Evolutionary conservation across 1,139 yeast species (phyloP).

Genomic region (Pichia sp.): DNA sequence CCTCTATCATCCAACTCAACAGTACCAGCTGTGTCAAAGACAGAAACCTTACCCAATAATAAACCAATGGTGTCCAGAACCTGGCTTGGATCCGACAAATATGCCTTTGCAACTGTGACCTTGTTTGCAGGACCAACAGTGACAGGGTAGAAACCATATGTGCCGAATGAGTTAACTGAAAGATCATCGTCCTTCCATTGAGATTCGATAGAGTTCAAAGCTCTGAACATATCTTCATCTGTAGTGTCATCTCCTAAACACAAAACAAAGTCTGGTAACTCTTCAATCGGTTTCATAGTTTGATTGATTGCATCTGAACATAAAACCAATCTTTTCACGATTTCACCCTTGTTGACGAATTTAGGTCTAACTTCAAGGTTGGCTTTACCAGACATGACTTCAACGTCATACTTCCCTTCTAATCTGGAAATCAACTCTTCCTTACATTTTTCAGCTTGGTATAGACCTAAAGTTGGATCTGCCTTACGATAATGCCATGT

Average conservation of each 20-base stretch:
- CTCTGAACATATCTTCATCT: slow-evolving; percentile 95
- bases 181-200: slow-evolving; percentile 39
- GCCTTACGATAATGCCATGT: slow-evolving; percentile 98
- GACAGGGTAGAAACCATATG: slow-evolving; percentile 77
- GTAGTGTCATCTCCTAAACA: slow-evolving; percentile 97
- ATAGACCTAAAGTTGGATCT: slow-evolving; percentile 89
- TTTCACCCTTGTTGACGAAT: slow-evolving; percentile 95
- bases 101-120: slow-evolving; percentile 84
- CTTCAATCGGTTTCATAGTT: slow-evolving; percentile 41
- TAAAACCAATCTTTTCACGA: slow-evolving; percentile 75
- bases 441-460: slow-evolving; percentile 76
- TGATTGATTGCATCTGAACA: slow-evolving; percentile 43
- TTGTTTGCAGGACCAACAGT: slow-evolving; percentile 96
- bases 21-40: slow-evolving; percentile 75
- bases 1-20: slow-evolving; percentile 76
- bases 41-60: slow-evolving; percentile 69
- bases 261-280: slow-evolving; percentile 76
- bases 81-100: slow-evolving; percentile 80
- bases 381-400: slow-evolving; percentile 97
- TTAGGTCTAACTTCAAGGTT: slow-evolving; percentile 95
- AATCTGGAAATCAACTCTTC: slow-evolving; percentile 61
- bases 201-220: slow-evolving; percentile 59
- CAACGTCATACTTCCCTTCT: slow-evolving; percentile 67
- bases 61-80: slow-evolving; percentile 85
- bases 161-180: slow-evolving; percentile 45